phyloP scores from a whole-genome alignment of 202 grass and related monocot species.

The Brachypodium distachyon region DNA sequence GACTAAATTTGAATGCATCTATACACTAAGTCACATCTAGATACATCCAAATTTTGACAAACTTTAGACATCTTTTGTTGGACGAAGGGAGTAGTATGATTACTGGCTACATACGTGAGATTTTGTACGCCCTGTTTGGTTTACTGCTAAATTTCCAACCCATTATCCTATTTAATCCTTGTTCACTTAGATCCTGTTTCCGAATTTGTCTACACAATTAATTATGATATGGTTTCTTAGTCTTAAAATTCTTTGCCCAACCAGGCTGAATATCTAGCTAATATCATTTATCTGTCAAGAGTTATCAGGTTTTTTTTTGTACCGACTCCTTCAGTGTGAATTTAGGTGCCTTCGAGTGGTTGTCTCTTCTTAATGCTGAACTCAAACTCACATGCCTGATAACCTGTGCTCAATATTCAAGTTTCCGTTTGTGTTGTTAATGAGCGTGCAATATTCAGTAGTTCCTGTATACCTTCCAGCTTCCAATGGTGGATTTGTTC shows the following conservation, averaged over 20 bases:
- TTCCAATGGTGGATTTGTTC: not conserved
- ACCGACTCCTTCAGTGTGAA: not conserved
- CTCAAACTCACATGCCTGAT: not conserved
- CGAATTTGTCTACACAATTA: not conserved
- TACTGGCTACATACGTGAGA: not conserved
- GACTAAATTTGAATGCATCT: no score
- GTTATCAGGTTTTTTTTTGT: not conserved
- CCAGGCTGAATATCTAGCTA: not conserved
- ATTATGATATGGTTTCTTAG: not conserved
- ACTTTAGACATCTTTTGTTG: no score
- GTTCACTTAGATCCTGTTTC: not conserved
- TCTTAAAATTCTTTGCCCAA: not conserved
- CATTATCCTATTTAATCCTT: not conserved
- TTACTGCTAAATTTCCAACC: not conserved
- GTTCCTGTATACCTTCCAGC: not conserved
- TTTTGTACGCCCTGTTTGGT: not conserved
- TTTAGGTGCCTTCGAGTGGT: not conserved
- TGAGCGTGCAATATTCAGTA: not conserved
- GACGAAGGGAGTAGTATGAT: no score
- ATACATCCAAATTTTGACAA: no score
- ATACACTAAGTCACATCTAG: no score
- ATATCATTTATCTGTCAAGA: not conserved
- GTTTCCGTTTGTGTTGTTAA: not conserved
- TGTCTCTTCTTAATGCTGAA: not conserved
- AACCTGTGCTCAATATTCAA: not conserved